A percentile compares a stretch with the other conserved stretches of the same genome.
Evolutionary conservation across 2,329 filamentous ascomycete genomes (phyloP).

Genomic region (Colletotrichum sp.): DNA sequence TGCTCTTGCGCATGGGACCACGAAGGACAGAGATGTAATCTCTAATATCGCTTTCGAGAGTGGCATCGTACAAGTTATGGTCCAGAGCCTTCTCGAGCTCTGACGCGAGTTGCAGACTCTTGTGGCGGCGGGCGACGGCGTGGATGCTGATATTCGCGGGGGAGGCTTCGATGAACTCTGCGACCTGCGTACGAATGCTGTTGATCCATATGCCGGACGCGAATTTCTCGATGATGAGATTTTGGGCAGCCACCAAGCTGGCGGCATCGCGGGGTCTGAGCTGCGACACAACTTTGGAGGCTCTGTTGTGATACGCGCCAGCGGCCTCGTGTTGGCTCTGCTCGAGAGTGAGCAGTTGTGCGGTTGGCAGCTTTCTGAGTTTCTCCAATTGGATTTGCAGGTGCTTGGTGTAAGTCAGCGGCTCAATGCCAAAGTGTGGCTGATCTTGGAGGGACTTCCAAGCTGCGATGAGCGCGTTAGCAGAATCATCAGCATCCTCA

Average conservation of each 20-base stretch:
- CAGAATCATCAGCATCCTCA: constrained; percentile 39
- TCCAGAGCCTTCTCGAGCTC: constrained; percentile 61
- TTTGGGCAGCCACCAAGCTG: not conserved
- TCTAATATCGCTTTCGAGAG: constrained; percentile 39
- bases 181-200: constrained; percentile 40
- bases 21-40: constrained; percentile 59
- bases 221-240: constrained; percentile 47
- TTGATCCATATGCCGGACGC: constrained; percentile 56
- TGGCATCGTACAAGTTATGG: constrained; percentile 48
- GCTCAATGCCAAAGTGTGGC: constrained; percentile 47
- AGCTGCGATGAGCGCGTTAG: constrained; percentile 38
- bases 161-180: constrained; percentile 12
- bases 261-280: constrained; percentile 25
- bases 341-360: constrained; percentile 59
- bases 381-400: constrained; percentile 52
- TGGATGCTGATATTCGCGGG: constrained; percentile 36
- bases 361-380: constrained; percentile 55
- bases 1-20: constrained; percentile 32
- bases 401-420: constrained; percentile 56
- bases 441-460: constrained; percentile 53
- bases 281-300: constrained; percentile 30
- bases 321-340: constrained; percentile 60
- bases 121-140: constrained; percentile 54
- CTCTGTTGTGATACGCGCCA: constrained; percentile 43
- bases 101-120: constrained; percentile 58